Evolutionary conservation across 495 filamentous ascomycete species (phyloP), one percentile per base, ranked within the genome.

Genomic region (Pseudomonodictys pantanalensis): DNA sequence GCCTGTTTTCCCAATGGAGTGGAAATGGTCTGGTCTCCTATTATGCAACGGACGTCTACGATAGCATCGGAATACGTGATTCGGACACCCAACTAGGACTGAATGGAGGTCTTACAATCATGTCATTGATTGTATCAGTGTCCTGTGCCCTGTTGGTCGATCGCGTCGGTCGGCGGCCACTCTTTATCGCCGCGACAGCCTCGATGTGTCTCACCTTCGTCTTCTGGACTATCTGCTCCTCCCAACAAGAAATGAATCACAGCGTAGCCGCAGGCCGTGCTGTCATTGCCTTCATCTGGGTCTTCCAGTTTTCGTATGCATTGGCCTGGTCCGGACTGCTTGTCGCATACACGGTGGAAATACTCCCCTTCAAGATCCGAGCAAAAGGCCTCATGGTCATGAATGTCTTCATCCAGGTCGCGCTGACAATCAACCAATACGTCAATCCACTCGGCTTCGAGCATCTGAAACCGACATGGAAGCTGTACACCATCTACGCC

Each of bases 311-410:
- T 35, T 24, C 68, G 20, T 64, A 70, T 44, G 59, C 62, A 0
- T 52, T 69, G 43, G 68, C 72, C 12, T 71, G 67, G 64, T 63
- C 70, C 39, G 64, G 83, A 42, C 72, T 88, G 51, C 74, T 87
- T 28, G 79, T 86, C 46, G 81, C 84, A 26, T 73, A 75, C 52
- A 56, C 66, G n/a, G 60, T 85, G 25, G 86, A 88, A 73, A 82
- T 89, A 30, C 73, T 86, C 11, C 85, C 85, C 0, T 90, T 84
- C 73, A 78, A 81, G 43, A 76, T 88, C 56, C 81, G 85, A 17
- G 84, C 85, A 39, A 90, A 88, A 76, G 85, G 85, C 39, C 82
- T 87, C 75, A 83, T 86, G 70, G 74, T 83, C 49, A 80, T 83
- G 69, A 81, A 82, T 64, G 76, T 87, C 49, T 82, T 78, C 25